Percentiles rank a stretch among this genome's conserved stretches.
These are phyloP conservation scores for Cronartium quercuum DNA, from an alignment of 1,284 basidiomycete species.

Conservation along the genomic window DNA sequence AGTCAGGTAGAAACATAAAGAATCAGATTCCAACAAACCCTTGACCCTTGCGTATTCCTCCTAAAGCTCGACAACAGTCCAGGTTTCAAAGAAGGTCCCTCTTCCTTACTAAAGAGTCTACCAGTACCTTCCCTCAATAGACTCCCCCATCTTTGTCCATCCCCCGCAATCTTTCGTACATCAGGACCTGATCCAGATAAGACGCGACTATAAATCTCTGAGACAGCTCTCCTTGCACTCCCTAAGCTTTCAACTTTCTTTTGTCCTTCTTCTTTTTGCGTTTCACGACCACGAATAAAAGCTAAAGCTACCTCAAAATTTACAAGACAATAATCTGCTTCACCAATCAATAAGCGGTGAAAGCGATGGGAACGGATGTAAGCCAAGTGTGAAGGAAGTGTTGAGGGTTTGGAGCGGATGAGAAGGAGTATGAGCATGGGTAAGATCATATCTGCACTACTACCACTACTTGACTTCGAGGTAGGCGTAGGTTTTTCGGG, in stretches of 20 bases:
- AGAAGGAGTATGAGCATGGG: constrained; percentile 86
- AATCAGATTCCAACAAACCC: background rate
- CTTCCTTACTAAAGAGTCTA: constrained; percentile 12
- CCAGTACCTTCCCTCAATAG: constrained; percentile 1
- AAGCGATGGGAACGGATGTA: constrained; percentile 77
- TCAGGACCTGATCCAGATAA: background rate
- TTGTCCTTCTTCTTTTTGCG: background rate
- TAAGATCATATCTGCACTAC: constrained; percentile 64
- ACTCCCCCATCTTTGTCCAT: background rate
- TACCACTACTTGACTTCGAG: constrained; percentile 14
- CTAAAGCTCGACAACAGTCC: constrained; percentile 11
- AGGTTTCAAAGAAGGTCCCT: constrained; percentile 17
- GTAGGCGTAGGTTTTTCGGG: constrained; percentile 5
- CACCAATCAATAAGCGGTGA: constrained; percentile 65
- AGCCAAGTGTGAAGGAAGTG: constrained; percentile 74
- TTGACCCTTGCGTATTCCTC: too few relatives aligned
- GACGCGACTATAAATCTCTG: background rate
- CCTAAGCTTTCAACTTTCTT: background rate
- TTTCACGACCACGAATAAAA: constrained; percentile 82
- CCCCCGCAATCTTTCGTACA: background rate
- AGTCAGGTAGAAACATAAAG: background rate
- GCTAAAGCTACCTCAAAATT: constrained; percentile 89
- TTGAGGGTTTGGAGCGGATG: constrained; percentile 77
- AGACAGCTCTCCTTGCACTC: background rate
- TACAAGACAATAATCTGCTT: constrained; percentile 83